Evolutionary conservation across 768 basidiomycete species (phyloP).

Genomic region (Trametopsis cervina): DNA sequence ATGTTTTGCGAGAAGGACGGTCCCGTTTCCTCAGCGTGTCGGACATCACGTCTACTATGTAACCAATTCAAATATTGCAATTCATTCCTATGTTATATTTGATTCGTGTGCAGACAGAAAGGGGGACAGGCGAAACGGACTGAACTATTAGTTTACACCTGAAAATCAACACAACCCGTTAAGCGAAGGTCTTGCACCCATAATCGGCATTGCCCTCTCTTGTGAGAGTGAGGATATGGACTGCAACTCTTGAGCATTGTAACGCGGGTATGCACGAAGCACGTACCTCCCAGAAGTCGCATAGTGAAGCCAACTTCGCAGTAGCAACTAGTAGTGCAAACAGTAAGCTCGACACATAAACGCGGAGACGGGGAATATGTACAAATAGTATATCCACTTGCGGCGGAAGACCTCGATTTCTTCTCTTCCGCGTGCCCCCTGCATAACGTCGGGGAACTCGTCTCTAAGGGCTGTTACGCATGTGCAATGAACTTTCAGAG

Average conservation of each 20-base stretch:
- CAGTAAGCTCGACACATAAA: neutral
- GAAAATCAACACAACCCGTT: no score
- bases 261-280: slow-evolving; percentile 2
- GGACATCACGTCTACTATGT: no score
- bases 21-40: no score
- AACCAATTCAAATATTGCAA: no score
- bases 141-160: no score
- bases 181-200: slow-evolving; percentile 35
- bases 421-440: slow-evolving; percentile 30
- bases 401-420: slow-evolving; percentile 71
- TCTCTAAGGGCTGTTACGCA: slow-evolving; percentile 42
- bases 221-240: slow-evolving; percentile 59
- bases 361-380: slow-evolving; percentile 14
- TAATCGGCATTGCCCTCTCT: slow-evolving; percentile 57
- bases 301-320: slow-evolving; percentile 72
- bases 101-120: no score
- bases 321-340: slow-evolving; percentile 40
- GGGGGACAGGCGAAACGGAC: no score
- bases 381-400: slow-evolving; percentile 44
- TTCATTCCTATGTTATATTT: no score
- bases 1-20: no score
- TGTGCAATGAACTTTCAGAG: no score
- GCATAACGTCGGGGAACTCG: slow-evolving; percentile 55
- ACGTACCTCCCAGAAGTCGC: slow-evolving; percentile 52
- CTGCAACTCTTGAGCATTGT: slow-evolving; percentile 24